Conservation (phyloP, 2,329 filamentous ascomycete species). For the Rugonectria rugulosa region DNA sequence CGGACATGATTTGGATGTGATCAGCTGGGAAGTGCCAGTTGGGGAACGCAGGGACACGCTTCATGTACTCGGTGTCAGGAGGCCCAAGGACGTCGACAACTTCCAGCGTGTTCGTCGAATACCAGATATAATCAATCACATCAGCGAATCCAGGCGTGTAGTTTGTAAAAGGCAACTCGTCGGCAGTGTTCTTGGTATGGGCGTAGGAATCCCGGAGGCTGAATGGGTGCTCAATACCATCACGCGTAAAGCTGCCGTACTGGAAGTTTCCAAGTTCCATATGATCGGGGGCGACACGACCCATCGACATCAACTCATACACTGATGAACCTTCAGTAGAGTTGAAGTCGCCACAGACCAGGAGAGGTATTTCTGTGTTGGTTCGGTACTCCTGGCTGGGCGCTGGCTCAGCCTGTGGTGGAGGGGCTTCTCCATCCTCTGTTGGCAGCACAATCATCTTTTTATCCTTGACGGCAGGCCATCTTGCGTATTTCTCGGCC, state of each 20-base stretch:
- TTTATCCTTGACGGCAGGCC: conserved; percentile 85
- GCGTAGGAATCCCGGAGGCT: conserved; percentile 90
- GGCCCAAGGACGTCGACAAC: conserved; percentile 85
- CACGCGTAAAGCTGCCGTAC: conserved; percentile 91
- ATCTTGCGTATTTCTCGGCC: conserved; percentile 83
- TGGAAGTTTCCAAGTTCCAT: conserved; percentile 80
- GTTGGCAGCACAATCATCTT: conserved; percentile 59
- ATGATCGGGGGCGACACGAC: conserved; percentile 79
- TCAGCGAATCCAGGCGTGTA: conserved; percentile 94
- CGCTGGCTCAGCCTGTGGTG: conserved; percentile 68
- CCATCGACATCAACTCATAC: conserved; percentile 86
- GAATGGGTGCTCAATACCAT: conserved; percentile 95
- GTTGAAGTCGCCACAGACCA: conserved; percentile 97
- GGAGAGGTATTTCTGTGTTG: conserved; percentile 85
- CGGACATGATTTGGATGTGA: conserved; percentile 87
- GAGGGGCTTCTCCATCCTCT: conserved; percentile 50
- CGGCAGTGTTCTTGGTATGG: conserved; percentile 80
- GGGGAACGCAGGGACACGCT: conserved; percentile 88
- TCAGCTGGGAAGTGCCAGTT: conserved; percentile 95
- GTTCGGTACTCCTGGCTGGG: conserved; percentile 88
- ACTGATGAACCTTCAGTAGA: conserved; percentile 87
- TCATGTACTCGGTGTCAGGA: conserved; percentile 84
- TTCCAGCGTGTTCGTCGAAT: conserved; percentile 87
- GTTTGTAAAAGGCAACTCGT: conserved; percentile 92
- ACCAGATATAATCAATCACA: conserved; percentile 98